phyloP scores from a whole-genome alignment of 2,329 filamentous ascomycete species.

The Colletotrichum tropicicola region DNA sequence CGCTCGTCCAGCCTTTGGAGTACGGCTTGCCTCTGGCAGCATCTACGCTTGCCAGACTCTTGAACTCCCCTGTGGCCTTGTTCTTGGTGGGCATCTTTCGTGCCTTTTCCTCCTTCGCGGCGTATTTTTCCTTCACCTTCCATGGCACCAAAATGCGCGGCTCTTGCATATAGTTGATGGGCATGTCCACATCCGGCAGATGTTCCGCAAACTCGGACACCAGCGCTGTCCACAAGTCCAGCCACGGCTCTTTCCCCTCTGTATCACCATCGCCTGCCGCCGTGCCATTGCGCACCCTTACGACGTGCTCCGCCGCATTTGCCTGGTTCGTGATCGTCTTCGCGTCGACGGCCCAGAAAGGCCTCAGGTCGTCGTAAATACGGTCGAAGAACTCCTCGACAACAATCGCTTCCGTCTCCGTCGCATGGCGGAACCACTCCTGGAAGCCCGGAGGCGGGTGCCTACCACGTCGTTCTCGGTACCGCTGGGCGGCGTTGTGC shows the following conservation, averaged over 20 bases:
- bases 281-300: slow-evolving; percentile 56
- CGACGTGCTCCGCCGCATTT: slow-evolving; percentile 53
- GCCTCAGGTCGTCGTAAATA: slow-evolving; percentile 69
- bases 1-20: slow-evolving; percentile 20
- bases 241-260: slow-evolving; percentile 51
- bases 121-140: slow-evolving; percentile 61
- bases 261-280: slow-evolving; percentile 50
- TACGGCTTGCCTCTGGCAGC: slow-evolving; percentile 43
- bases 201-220: slow-evolving; percentile 60
- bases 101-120: slow-evolving; percentile 55
- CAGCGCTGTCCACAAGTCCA: slow-evolving; percentile 57
- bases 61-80: slow-evolving; percentile 53
- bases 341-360: slow-evolving; percentile 66
- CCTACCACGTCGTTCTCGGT: slow-evolving; percentile 63
- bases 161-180: slow-evolving; percentile 72
- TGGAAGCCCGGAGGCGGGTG: slow-evolving; percentile 73
- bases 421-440: slow-evolving; percentile 65
- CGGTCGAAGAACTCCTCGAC: slow-evolving; percentile 73
- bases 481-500: slow-evolving; percentile 60
- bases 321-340: slow-evolving; percentile 49
- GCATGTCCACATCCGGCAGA: slow-evolving; percentile 73
- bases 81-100: slow-evolving; percentile 53
- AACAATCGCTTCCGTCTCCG: slow-evolving; percentile 60
- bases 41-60: slow-evolving; percentile 49
- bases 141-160: slow-evolving; percentile 68